These are phyloP conservation scores for Calonectria henricotiae DNA, from an alignment of 2,329 filamentous ascomycete genomes.

Conservation along the genomic window DNA sequence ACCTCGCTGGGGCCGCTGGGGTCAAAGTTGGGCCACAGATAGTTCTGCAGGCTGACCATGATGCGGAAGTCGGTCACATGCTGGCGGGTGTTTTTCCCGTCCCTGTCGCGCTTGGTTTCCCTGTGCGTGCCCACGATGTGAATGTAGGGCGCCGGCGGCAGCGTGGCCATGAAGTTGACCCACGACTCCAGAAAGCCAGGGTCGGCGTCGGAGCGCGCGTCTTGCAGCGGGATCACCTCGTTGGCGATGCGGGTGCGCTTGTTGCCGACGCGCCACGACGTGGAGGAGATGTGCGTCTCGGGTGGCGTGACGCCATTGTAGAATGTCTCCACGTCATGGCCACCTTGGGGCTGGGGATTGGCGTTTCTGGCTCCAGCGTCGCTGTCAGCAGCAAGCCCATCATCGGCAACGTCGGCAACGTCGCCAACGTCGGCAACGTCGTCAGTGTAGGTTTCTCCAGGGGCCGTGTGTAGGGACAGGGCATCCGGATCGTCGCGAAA, in stretches of 20 bases:
- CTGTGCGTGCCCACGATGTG: slow-evolving; percentile 41
- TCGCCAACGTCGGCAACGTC: slow-evolving; percentile 19
- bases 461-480: slow-evolving; percentile 44
- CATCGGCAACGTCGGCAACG: slow-evolving; percentile 11
- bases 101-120: slow-evolving; percentile 40
- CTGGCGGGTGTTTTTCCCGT: slow-evolving; percentile 41
- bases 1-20: neutral
- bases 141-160: slow-evolving; percentile 45
- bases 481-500: slow-evolving; percentile 46
- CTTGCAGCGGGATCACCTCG: slow-evolving; percentile 40
- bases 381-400: neutral
- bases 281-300: slow-evolving; percentile 34
- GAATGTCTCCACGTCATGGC: neutral
- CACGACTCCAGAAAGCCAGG: slow-evolving; percentile 38
- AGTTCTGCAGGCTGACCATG: slow-evolving; percentile 46
- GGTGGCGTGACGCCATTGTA: slow-evolving; percentile 25
- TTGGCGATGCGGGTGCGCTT: slow-evolving; percentile 44
- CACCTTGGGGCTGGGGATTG: neutral
- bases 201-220: slow-evolving; percentile 41
- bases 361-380: neutral
- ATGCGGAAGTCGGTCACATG: slow-evolving; percentile 44
- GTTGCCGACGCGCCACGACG: slow-evolving; percentile 37
- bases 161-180: slow-evolving; percentile 36
- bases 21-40: slow-evolving; percentile 46
- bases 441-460: slow-evolving; percentile 38